Conservation (phyloP, 805 yeast species). For the Teunomyces aglyptinius region DNA sequence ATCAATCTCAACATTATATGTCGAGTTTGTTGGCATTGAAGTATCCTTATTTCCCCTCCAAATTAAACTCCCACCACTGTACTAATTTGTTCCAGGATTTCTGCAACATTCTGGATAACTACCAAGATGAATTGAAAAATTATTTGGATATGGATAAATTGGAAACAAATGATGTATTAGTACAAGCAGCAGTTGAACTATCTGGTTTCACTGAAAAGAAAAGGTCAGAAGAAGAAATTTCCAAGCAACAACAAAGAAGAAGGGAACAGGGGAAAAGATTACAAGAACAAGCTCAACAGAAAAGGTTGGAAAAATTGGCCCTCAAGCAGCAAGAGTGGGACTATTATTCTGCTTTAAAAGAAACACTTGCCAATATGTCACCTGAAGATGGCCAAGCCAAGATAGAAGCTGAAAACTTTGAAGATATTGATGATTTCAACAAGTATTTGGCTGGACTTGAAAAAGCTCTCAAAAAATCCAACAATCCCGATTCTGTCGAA, state of each 20-base stretch:
- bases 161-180: constrained; percentile 66
- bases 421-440: constrained; percentile 66
- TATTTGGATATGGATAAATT: constrained; percentile 61
- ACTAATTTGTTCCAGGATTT: constrained; percentile 67
- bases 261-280: constrained; percentile 82
- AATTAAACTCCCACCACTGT: constrained; percentile 60
- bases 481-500: constrained; percentile 50
- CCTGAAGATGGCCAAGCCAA: constrained; percentile 55
- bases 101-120: constrained; percentile 75
- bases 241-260: constrained; percentile 71
- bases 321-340: constrained; percentile 79
- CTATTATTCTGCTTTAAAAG: constrained; percentile 62
- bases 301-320: constrained; percentile 71
- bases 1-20: constrained; percentile 63
- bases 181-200: constrained; percentile 75
- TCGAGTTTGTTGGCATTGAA: constrained; percentile 66
- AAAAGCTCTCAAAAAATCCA: constrained; percentile 67
- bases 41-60: constrained; percentile 89
- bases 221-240: constrained; percentile 81
- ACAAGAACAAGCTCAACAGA: constrained; percentile 90
- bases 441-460: constrained; percentile 66
- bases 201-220: constrained; percentile 62
- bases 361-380: constrained; percentile 47
- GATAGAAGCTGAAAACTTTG: constrained; percentile 73
- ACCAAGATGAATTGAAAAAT: constrained; percentile 56